These are phyloP conservation scores for Misopates orontium DNA, from an alignment of 257 asterid genomes.

Conservation along the genomic window DNA sequence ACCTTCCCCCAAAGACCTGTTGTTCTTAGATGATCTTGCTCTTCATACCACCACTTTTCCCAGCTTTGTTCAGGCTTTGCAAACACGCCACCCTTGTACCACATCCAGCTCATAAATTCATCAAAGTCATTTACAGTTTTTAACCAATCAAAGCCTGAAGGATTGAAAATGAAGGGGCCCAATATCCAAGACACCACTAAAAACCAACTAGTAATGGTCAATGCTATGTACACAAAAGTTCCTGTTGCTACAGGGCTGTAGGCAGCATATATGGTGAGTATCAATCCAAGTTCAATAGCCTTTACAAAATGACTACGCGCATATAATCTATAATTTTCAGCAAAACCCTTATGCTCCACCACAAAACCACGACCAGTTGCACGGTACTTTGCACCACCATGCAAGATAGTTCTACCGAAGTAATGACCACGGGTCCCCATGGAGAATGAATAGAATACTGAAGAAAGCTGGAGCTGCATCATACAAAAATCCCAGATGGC, in stretches of 20 bases:
- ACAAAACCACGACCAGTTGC: conserved; percentile 99
- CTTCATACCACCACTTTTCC: conserved; percentile 99
- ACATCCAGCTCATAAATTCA: conserved; percentile 93
- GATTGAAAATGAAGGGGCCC: conserved; percentile 91
- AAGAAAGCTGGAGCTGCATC: conserved; percentile 96
- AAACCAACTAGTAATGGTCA: conserved; percentile 97
- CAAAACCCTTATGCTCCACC: conserved; percentile 90
- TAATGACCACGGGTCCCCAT: conserved; percentile 99
- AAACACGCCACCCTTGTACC: conserved; percentile 94
- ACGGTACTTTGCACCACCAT: conserved; percentile 97
- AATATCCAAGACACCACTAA: conserved; percentile 88
- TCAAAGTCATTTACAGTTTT: conserved; percentile 94
- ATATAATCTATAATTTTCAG: conserved; percentile 82
- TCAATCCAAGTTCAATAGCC: conserved; percentile 94
- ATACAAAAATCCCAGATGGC: conserved; percentile 93
- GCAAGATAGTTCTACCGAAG: conserved; percentile 96
- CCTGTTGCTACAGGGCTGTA: conserved; percentile 87
- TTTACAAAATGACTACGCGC: conserved; percentile 97
- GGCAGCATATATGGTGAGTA: conserved; percentile 84
- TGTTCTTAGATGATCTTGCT: conserved; percentile 93
- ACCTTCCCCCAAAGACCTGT: conserved; percentile 92
- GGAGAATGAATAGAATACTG: conserved; percentile 91
- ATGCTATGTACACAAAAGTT: conserved; percentile 79
- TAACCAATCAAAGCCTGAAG: conserved; percentile 96
- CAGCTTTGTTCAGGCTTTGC: conserved; percentile 94